These are phyloP conservation scores for Plasmodium berghei DNA, from an alignment of 169 alveolate genomes.

Conservation along the genomic window DNA sequence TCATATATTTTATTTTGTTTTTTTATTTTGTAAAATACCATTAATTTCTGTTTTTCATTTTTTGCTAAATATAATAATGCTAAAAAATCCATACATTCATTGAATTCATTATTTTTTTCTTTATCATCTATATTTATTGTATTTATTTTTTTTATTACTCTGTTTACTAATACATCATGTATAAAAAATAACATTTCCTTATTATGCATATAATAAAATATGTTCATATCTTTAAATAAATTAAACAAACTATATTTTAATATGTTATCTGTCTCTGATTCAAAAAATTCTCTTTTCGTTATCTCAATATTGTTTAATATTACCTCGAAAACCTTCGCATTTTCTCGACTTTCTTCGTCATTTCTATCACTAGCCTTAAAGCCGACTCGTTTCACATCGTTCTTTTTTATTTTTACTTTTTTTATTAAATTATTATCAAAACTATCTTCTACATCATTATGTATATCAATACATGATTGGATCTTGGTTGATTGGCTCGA, in stretches of 20 bases:
- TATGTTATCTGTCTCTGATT: constrained; percentile 1
- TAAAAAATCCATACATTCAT: constrained; percentile 70
- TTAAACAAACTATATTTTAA: constrained; percentile 19
- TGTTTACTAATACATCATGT: constrained; percentile 33
- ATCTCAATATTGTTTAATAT: constrained; percentile 24
- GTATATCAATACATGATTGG: background rate
- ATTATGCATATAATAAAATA: constrained; percentile 17
- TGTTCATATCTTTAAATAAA: constrained; percentile 21
- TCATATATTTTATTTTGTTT: constrained; percentile 61
- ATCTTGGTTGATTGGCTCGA: no score
- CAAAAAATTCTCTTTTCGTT: background rate
- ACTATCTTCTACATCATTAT: background rate
- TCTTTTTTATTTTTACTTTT: background rate
- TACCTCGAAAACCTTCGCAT: background rate
- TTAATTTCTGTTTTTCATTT: constrained; percentile 61
- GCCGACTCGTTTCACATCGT: no score
- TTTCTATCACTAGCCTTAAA: no score
- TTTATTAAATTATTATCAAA: background rate
- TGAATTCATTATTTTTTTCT: constrained; percentile 61
- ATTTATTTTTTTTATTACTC: constrained; percentile 66
- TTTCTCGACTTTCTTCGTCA: background rate
- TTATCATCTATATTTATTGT: constrained; percentile 56
- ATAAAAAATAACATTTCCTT: constrained; percentile 8
- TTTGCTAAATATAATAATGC: constrained; percentile 73
- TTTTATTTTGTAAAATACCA: constrained; percentile 65